These are phyloP conservation scores for Aspergillus japonicus DNA, from an alignment of 2,329 filamentous ascomycete genomes.

Conservation along the genomic window DNA sequence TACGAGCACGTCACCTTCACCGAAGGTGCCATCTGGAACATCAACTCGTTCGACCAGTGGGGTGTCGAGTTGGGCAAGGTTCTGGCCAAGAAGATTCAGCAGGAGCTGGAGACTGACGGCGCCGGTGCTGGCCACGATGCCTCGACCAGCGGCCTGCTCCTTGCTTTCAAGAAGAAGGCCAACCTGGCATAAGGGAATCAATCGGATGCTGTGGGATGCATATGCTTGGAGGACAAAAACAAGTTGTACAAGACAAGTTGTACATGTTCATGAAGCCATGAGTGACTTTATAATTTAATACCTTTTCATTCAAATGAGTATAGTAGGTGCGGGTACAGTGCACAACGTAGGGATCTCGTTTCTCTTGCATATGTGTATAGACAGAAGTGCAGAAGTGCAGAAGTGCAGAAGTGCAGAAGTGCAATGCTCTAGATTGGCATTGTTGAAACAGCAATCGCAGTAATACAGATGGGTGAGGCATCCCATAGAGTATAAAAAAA, in stretches of 20 bases:
- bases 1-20: conserved; percentile 99
- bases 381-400: no score
- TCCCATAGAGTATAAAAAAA: not conserved
- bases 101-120: conserved; percentile 75
- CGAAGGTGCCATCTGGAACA: conserved; percentile 97
- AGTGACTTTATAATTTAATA: conserved; percentile 16
- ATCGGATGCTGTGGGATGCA: not conserved
- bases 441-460: not conserved
- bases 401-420: no score
- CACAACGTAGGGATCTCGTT: no score
- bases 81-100: conserved; percentile 85
- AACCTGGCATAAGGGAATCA: conserved; percentile 38
- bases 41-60: conserved; percentile 99
- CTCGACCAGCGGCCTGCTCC: conserved; percentile 85
- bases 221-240: conserved; percentile 11
- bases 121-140: conserved; percentile 75
- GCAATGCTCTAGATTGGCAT: not conserved
- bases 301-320: conserved; percentile 2
- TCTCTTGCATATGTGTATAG: no score
- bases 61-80: conserved; percentile 97
- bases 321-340: not conserved
- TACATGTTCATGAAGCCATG: conserved; percentile 22
- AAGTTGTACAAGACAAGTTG: conserved; percentile 15
- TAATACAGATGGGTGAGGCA: not conserved
- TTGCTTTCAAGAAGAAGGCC: conserved; percentile 82